These are phyloP conservation scores for Lathyrus tuberosus DNA, from an alignment of 306 rosid genomes.

Conservation along the genomic window DNA sequence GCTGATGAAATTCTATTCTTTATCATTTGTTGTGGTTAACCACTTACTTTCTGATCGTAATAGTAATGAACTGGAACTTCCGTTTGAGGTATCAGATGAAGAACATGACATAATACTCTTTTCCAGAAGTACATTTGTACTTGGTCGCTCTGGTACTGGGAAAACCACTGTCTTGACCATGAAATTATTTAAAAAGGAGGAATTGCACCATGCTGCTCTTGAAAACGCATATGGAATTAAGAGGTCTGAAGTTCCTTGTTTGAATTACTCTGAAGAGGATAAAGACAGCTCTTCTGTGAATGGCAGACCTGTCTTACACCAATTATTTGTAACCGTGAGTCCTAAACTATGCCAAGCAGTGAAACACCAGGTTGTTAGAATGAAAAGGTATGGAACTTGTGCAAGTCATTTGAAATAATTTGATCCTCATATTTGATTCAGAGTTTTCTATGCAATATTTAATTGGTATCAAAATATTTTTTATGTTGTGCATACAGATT, in stretches of 20 bases:
- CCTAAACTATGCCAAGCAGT: conserved; percentile 75
- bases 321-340: conserved; percentile 81
- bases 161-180: conserved; percentile 82
- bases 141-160: conserved; percentile 92
- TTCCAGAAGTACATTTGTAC: conserved; percentile 59
- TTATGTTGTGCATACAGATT: conserved; percentile 42
- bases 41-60: conserved; percentile 66
- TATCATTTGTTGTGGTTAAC: conserved; percentile 55
- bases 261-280: conserved; percentile 17
- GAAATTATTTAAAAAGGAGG: conserved; percentile 72
- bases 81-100: conserved; percentile 76
- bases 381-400: conserved; percentile 59
- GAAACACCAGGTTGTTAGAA: conserved; percentile 61
- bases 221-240: conserved; percentile 37
- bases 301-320: conserved; percentile 47
- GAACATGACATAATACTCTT: conserved; percentile 65
- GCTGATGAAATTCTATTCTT: conserved; percentile 75
- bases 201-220: conserved; percentile 44
- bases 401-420: neutral
- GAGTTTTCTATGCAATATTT: neutral
- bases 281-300: conserved; percentile 32
- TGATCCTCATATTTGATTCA: neutral
- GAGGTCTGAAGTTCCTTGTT: conserved; percentile 25
- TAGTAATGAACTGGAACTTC: conserved; percentile 64
- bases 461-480: neutral